Evolutionary conservation across 2,329 filamentous ascomycete species (phyloP), one percentile per base, ranked within the genome.

Genomic region (Lachnellula subtilissima): DNA sequence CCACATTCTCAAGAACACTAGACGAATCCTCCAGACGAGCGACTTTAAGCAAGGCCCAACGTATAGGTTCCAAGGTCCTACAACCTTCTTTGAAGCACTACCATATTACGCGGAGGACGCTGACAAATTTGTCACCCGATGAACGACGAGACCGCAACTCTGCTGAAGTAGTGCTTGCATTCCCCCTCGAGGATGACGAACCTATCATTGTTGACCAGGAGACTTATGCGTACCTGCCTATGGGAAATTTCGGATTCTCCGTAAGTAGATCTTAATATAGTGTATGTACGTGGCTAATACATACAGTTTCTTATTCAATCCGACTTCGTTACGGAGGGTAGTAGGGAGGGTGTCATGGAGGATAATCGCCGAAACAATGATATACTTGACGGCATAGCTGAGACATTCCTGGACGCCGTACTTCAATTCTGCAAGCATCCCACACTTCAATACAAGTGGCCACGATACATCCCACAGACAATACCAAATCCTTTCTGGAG

Each of bases 251-350:
- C 45, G 45, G 54, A 36, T 56, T 59, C 48, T 50, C 36, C 15
- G 50, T 58, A 32, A 49, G 49, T 56, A 53, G 0, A 46, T 46
- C 52, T 53, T 19, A 50, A 19, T 77, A 77, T 0, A 51, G 47
- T 47, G 40, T 51, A 25, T 46, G 51, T 47, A 46, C 19, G 37
- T 42, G 36, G 25, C 53, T 54, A 45, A 54, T 15, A 53, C 23
- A 28, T 53, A 12, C 23, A 75, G 68, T 80, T 81, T 43, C 61
- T 80, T 1, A 76, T 81, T 15, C 77, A 81, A 12, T 70, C 75
- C 5, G 77, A 81, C 58, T 81, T 81, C 50, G 74, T 76, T 43
- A 79, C 74, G 0, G 63, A 73, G 17, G 76, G 74, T 2, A 77
- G 46, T 32, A 11, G 46, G 23, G 46, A 48, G 17, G 46, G 32